Conservation (phyloP, 768 basidiomycete species). For the Sistotremastrum niveocremeum region DNA sequence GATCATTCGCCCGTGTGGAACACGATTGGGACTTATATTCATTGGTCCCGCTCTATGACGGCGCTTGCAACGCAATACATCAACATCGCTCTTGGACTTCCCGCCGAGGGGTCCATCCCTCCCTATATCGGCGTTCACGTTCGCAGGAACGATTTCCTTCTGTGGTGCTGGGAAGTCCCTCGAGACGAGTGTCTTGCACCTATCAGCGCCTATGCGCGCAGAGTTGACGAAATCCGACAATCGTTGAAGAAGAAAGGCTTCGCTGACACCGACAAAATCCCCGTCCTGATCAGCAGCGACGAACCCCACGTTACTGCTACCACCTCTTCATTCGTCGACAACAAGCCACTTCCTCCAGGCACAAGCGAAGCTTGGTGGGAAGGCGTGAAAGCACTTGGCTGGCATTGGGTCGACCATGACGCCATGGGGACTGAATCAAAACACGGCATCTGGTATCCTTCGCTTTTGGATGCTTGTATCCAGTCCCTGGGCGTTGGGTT, state of each 20-base stretch:
- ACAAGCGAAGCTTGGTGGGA: slow-evolving; percentile 34
- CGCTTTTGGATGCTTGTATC: slow-evolving; percentile 60
- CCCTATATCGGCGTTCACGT: slow-evolving; percentile 45
- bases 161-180: slow-evolving; percentile 29
- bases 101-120: slow-evolving; percentile 28
- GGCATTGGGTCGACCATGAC: slow-evolving; percentile 38
- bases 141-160: slow-evolving; percentile 40
- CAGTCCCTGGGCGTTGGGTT: slow-evolving; percentile 57
- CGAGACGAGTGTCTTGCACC: slow-evolving; percentile 39
- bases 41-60: slow-evolving; percentile 31
- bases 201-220: slow-evolving; percentile 36
- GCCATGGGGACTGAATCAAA: slow-evolving; percentile 25
- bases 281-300: slow-evolving; percentile 54
- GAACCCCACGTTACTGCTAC: slow-evolving; percentile 17
- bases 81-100: slow-evolving; percentile 27
- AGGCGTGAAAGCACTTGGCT: slow-evolving; percentile 35
- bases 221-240: slow-evolving; percentile 40
- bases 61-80: slow-evolving; percentile 32
- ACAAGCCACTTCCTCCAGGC: too few species aligned
- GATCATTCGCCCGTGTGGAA: slow-evolving; percentile 50
- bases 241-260: slow-evolving; percentile 31
- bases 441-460: slow-evolving; percentile 48
- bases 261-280: slow-evolving; percentile 20
- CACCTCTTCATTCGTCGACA: too few species aligned
- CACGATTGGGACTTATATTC: slow-evolving; percentile 37